Evolutionary conservation across 441 rosid species (phyloP), one percentile per base, ranked within the genome.

Genomic region (Brassica hybrid): DNA sequence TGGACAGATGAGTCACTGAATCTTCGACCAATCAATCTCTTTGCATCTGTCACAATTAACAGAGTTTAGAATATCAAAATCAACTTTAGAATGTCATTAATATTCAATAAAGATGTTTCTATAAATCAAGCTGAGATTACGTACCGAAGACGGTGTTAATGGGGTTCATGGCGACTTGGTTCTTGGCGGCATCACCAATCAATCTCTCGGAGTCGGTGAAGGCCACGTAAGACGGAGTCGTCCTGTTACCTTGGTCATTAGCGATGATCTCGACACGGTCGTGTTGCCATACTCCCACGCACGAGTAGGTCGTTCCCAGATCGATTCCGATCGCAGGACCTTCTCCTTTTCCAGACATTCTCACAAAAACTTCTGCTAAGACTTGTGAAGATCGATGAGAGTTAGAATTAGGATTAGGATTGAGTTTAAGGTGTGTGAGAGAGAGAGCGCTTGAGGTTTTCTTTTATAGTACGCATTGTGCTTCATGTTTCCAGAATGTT

Each of bases 251-350:
- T 30, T 62, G 66, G 32, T 62, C 66, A 62, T 62, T 62, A 30
- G 66, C 66, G 12, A 62, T 30, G 66, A 62, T 62, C 66, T 61
- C 65, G 8, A 61, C 65, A n/a, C 65, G 65, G 65, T 61, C 65
- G 65, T 61, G 65, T 61, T 61, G 65, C 65, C 65, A 61, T 30
- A 27, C 65, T 2, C 85, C 85, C n/a, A 84, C 87, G 56, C 87
- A 84, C 12, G 85, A 84, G 72, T 84, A 84, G 2, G 87, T 82
- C 0, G 87, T 84, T 1, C 88, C 88, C 10, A 85, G 81, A 11
- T 41, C 48, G 48, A 41, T 41, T 41, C 48, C 48, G 48, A 41
- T 41, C n/a, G 48, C 48, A 3, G 48, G 48, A 3, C 48, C 48
- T 41, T 41, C 48, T 41, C 48, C 48, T 41, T 41, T 41, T 3